These are phyloP conservation scores for Suhomyces coccinellae DNA, from an alignment of 1,139 yeast species.

Conservation along the genomic window DNA sequence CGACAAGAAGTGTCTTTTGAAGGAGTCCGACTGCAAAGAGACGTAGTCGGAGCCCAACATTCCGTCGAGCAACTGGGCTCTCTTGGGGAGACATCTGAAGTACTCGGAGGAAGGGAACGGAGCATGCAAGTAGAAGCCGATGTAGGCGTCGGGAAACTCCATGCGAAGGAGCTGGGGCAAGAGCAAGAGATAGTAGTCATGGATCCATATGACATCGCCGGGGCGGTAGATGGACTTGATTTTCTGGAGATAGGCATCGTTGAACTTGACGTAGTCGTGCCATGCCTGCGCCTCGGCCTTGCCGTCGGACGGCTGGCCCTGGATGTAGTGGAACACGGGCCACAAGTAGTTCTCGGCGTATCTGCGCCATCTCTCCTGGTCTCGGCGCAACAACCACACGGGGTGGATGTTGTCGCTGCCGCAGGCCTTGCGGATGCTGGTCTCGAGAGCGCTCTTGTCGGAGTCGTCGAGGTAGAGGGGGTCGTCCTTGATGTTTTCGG, in stretches of 20 bases:
- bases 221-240: constrained; percentile 72
- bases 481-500: constrained; percentile 46
- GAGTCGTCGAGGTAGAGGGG: constrained; percentile 60
- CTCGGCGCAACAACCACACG: constrained; percentile 77
- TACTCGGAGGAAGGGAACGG: constrained; percentile 98
- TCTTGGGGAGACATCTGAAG: constrained; percentile 81
- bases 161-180: constrained; percentile 84
- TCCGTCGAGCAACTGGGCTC: constrained; percentile 82
- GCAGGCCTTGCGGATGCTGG: constrained; percentile 43
- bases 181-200: constrained; percentile 83
- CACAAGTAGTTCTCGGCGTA: constrained; percentile 90
- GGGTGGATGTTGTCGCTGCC: constrained; percentile 66
- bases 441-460: constrained; percentile 53
- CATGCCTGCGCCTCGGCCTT: constrained; percentile 76
- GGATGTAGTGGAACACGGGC: constrained; percentile 94
- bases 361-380: constrained; percentile 76
- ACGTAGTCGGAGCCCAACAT: constrained; percentile 86
- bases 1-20: constrained; percentile 86
- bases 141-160: constrained; percentile 76
- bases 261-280: constrained; percentile 87
- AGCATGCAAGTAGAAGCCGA: constrained; percentile 82
- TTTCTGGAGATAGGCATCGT: constrained; percentile 84
- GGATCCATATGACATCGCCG: constrained; percentile 95
- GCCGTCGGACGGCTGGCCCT: constrained; percentile 65
- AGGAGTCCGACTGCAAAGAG: constrained; percentile 83